A percentile compares a stretch with the other conserved stretches of the same genome.
Conservation (phyloP, 179 eudicot genomes). For the Silene coronaria region DNA sequence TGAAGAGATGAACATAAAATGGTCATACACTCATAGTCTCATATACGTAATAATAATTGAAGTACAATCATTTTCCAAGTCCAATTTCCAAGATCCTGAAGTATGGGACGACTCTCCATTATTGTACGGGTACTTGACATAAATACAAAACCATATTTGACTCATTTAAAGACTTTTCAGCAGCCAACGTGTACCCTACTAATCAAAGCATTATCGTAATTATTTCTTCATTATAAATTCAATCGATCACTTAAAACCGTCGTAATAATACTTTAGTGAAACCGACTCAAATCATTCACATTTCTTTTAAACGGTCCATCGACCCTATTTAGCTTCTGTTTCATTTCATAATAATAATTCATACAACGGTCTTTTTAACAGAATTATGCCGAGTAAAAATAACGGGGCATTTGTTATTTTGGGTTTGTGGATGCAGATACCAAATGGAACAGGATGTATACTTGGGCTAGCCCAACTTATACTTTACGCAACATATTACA, state of each 20-base stretch:
- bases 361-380: too few relatives aligned
- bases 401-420: not conserved
- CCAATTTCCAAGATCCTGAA: constrained; percentile 13
- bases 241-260: too few relatives aligned
- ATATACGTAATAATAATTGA: not conserved
- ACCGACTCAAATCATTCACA: too few relatives aligned
- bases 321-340: too few relatives aligned
- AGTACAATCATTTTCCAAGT: constrained; percentile 6
- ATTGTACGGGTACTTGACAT: constrained; percentile 17
- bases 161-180: constrained; percentile 12
- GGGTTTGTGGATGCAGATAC: constrained; percentile 40
- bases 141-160: constrained; percentile 3
- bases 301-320: too few relatives aligned
- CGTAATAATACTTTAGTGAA: too few relatives aligned
- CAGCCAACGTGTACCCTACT: constrained; percentile 17
- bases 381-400: too few relatives aligned
- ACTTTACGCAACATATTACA: constrained; percentile 49
- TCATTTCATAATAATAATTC: too few relatives aligned
- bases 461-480: constrained; percentile 64
- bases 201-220: too few relatives aligned
- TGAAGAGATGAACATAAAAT: too few relatives aligned
- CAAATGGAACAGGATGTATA: constrained; percentile 55
- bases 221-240: too few relatives aligned
- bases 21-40: not conserved
- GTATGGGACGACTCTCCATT: constrained; percentile 21